phyloP scores from a whole-genome alignment of 2,329 filamentous ascomycete genomes.

The Amauroascus verrucosus region DNA sequence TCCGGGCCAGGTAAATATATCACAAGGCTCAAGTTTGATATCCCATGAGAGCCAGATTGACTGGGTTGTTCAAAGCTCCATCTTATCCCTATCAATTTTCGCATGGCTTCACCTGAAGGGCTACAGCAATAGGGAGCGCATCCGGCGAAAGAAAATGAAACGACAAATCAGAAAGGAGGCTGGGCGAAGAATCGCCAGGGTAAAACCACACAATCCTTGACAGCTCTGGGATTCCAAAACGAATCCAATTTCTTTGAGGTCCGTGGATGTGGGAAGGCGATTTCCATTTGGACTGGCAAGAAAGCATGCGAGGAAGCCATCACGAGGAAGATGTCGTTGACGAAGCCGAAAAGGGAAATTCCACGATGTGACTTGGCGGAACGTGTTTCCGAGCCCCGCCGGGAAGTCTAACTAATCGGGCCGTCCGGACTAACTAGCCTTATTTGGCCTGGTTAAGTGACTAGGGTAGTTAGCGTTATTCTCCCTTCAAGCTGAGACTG shows the following conservation, averaged over 20 bases:
- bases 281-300: not conserved
- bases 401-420: not conserved
- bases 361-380: not conserved
- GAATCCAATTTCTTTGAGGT: not conserved
- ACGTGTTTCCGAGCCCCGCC: not conserved
- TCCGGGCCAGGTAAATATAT: not conserved
- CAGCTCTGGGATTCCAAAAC: not conserved
- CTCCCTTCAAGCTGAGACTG: not conserved
- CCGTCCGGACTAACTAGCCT: not conserved
- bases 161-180: not conserved
- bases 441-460: not conserved
- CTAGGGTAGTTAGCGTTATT: not conserved
- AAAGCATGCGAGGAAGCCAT: not conserved
- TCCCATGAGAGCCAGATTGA: not conserved
- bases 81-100: not conserved
- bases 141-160: too few relatives aligned
- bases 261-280: not conserved
- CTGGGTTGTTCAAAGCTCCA: not conserved
- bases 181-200: not conserved
- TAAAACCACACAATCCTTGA: not conserved
- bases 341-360: not conserved
- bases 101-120: not conserved
- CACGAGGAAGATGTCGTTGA: not conserved
- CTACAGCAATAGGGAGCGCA: too few relatives aligned
- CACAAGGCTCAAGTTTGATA: not conserved